Conservation (phyloP, 2,329 filamentous ascomycete genomes). For the Fusarium goolgardi region DNA sequence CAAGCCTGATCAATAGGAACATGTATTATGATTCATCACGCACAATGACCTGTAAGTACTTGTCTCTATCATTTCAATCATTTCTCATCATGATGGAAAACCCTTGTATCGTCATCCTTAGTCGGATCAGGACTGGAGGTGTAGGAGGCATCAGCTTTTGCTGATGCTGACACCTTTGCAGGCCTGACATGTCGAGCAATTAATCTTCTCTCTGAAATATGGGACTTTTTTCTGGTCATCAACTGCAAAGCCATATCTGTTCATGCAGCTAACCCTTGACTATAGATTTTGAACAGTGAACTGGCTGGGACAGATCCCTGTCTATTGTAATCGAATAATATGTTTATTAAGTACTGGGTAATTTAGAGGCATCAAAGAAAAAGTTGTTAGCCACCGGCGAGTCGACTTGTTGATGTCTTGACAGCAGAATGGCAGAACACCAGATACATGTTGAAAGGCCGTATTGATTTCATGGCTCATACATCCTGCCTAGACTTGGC, state of each 20-base stretch:
- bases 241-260: constrained; percentile 1
- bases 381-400: background rate
- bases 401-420: background rate
- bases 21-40: background rate
- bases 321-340: too few relatives aligned
- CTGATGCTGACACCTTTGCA: constrained; percentile 49
- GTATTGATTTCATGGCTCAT: background rate
- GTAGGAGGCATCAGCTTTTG: constrained; percentile 50
- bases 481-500: background rate
- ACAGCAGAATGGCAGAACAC: background rate
- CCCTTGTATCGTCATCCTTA: constrained; percentile 95
- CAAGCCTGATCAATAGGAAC: background rate
- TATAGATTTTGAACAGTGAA: constrained; percentile 12
- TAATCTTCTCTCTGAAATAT: constrained; percentile 68
- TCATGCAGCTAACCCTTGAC: constrained; percentile 29
- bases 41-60: constrained; percentile 24
- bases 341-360: background rate
- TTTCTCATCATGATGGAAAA: constrained; percentile 80
- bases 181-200: constrained; percentile 59
- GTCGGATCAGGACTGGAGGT: constrained; percentile 68
- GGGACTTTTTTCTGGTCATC: constrained; percentile 5
- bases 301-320: background rate
- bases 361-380: background rate
- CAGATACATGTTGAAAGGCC: background rate
- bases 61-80: background rate